Evolutionary conservation across 75 land plant species (phyloP), one percentile per base, ranked within the genome.

Genomic region (Azolla pinnata): DNA sequence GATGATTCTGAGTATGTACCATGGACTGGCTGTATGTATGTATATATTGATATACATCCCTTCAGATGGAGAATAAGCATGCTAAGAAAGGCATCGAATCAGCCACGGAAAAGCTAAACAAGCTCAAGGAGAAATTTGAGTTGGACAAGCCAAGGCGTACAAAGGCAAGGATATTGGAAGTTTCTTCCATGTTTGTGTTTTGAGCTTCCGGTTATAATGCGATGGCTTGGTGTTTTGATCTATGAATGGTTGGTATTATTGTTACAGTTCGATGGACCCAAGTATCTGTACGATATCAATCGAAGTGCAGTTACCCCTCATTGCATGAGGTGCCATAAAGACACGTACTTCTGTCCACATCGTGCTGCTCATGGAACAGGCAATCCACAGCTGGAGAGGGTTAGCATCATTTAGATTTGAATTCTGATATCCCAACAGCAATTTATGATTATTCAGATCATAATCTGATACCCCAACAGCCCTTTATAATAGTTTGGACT

Each of bases 231-330:
- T 59, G 7, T 14, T 17, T 59, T 59, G 14, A 31, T 59, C 16
- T 17, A 3, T 59, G 29, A 3, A 48, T 48, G 7, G 19, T 48
- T 18, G 7, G 7, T 38, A 38, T 38, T 38, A 38, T 38, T 8
- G 62, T 2, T 30, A 21, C 61, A 72, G 75, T 72, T 72, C 54
- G 75, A 72, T 65, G 75, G 75, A 23, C 70, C 75, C 0, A 30
- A 73, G 32, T 73, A 67, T 50, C 50, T 67, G 47, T 67, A 73
- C 20, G 75, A 67, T 56, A 56, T 73, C 30, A 63, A 63, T 18
- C 70, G 50, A 60, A 54, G 73, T 23, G 57, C 71, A 17, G 54
- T 68, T 5, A 73, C 75, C 0, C 51, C 57, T 12, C 63, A 65
- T 26, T 73, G 70, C 19, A 47, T 62, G 50, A 66, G 59, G 48